A percentile compares a stretch with the other conserved stretches of the same genome.
Conservation (phyloP, 768 basidiomycete species). For the Suillus subluteus region DNA sequence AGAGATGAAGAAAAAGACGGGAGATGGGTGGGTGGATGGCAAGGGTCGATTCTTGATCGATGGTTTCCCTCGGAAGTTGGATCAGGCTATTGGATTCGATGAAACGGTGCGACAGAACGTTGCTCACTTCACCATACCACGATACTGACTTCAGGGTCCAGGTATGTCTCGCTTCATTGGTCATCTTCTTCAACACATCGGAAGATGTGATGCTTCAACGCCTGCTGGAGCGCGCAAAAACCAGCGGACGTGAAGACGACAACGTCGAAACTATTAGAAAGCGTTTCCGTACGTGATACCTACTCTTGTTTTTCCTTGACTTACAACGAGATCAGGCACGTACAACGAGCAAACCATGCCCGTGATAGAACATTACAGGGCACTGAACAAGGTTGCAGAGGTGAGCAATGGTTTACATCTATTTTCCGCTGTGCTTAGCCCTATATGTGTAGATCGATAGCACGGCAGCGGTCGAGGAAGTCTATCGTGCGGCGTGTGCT, state of each 20-base stretch:
- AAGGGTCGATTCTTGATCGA: conserved; percentile 91
- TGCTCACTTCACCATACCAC: not conserved
- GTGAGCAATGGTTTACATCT: conserved; percentile 43
- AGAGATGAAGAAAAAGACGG: conserved; percentile 49
- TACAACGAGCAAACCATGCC: conserved; percentile 73
- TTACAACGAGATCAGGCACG: conserved; percentile 1
- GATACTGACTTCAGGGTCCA: conserved; percentile 29
- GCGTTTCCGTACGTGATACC: conserved; percentile 77
- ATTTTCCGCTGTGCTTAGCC: conserved; percentile 6
- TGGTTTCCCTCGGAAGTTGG: conserved; percentile 98
- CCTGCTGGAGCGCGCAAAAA: conserved; percentile 88
- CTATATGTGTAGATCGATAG: conserved; percentile 60
- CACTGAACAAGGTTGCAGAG: conserved; percentile 73
- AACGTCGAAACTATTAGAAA: conserved; percentile 94
- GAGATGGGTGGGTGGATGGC: conserved; percentile 69
- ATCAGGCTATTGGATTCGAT: conserved; percentile 93
- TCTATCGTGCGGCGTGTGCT: conserved; percentile 60
- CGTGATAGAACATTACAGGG: conserved; percentile 83
- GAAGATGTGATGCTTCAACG: conserved; percentile 88
- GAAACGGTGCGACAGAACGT: conserved; percentile 58
- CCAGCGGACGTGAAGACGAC: conserved; percentile 94
- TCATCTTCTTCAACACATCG: conserved; percentile 86
- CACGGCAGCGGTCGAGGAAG: conserved; percentile 67
- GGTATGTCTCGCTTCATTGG: conserved; percentile 81
- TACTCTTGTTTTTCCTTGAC: not conserved